Evolutionary conservation across 768 basidiomycete species (phyloP), one percentile per base, ranked within the genome.

Genomic region (Pleurotus eryngii): DNA sequence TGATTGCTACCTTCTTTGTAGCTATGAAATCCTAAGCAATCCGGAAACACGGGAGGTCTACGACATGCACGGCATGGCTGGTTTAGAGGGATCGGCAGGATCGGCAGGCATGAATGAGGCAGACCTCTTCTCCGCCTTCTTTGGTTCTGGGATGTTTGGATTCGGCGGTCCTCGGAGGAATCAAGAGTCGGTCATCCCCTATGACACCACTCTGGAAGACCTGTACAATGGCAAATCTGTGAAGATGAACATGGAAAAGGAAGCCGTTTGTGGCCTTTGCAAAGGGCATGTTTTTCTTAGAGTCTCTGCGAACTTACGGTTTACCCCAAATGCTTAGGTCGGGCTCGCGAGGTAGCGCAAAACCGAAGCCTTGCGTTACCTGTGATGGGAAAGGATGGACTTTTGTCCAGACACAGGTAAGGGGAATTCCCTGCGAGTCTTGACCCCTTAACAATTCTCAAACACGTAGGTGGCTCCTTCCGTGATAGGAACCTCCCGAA

Each of bases 201-300:
- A 95, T 68, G 81, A 91, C 40, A 90, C 96, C 54, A 88, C 90
- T 4, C 78, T 98, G 27, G 95, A 97, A 71, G 95, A 98, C 68
- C 75, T 95, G 18, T 98, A 93, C 72, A 90, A 89, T 57, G 96
- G 95, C 27, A 95, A 95, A 72, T 82, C 81, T 8, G 87, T 95
- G 57, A 90, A 87, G 67, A 85, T 98, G 76, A 90, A 85, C 63
- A 83, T 97, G 78, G 94, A 96, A 72, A 87, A 92, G 65, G 86
- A 93, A 67, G 74, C 87, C 7, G 73, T 90, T 2, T 98, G 96
- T 70, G 76, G 76, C 12, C 72, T 74, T 11, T 98, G 96, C 70
- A 86, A 86, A 69, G 96, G 95, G 89, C 90, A 64, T 46, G 74
- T 62, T 47, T 26, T 53, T 46, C 57, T 20, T 18, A 14, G 3